Percentiles rank a stretch among this genome's conserved stretches.
phyloP scores from a whole-genome alignment of 2,329 filamentous ascomycete genomes.

The Cladosporium sphaerospermum region DNA sequence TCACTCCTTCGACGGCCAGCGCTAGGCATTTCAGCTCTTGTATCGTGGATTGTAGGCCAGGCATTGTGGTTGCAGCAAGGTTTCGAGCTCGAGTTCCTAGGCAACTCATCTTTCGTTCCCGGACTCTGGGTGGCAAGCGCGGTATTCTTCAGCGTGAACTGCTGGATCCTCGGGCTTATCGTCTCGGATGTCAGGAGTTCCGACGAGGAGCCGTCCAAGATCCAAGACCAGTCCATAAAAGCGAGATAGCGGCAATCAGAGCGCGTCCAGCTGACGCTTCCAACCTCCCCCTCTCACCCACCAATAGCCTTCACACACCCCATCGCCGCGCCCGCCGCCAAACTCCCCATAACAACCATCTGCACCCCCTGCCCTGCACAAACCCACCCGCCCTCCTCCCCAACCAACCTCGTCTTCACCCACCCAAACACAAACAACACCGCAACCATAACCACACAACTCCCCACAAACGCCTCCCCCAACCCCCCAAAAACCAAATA shows the following conservation, averaged over 20 bases:
- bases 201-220: conserved; percentile 15
- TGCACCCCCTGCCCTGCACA: conserved; percentile 56
- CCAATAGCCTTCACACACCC: conserved; percentile 53
- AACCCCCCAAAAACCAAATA: conserved; percentile 53
- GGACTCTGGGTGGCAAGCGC: conserved; percentile 73
- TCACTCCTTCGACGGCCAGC: conserved; percentile 57
- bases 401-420: conserved; percentile 53
- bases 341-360: conserved; percentile 58
- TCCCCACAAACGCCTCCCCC: conserved; percentile 51
- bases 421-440: conserved; percentile 61
- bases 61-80: conserved; percentile 46
- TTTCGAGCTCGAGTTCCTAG: conserved; percentile 53
- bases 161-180: conserved; percentile 78
- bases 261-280: no score
- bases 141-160: conserved; percentile 77
- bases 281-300: conserved; percentile 13
- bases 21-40: conserved; percentile 59
- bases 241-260: no score
- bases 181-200: conserved; percentile 53
- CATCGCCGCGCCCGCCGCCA: conserved; percentile 62
- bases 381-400: conserved; percentile 36
- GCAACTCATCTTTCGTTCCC: conserved; percentile 74
- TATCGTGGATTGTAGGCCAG: conserved; percentile 71
- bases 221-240: no score
- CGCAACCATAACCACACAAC: conserved; percentile 54